Conservation (phyloP, 2,329 filamentous ascomycete species). For the Alternaria longipes region DNA sequence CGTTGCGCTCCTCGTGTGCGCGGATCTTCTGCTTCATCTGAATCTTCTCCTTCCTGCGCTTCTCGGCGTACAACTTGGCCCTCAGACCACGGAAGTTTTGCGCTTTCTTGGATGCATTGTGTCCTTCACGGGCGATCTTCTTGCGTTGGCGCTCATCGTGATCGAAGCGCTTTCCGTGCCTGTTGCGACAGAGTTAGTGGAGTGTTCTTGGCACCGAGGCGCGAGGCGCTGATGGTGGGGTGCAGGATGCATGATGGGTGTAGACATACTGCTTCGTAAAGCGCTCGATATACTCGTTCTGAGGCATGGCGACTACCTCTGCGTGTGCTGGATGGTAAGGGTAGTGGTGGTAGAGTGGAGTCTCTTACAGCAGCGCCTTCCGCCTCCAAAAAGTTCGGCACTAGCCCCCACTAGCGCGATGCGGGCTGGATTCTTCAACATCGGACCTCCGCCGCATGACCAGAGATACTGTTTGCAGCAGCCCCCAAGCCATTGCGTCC, state of each 20-base stretch:
- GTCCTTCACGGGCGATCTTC: slow-evolving; percentile 84
- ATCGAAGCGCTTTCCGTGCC: slow-evolving; percentile 65
- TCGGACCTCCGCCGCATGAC: slow-evolving; percentile 32
- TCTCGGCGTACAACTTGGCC: slow-evolving; percentile 93
- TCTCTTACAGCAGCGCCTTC: slow-evolving; percentile 27
- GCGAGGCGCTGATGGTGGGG: slow-evolving; percentile 1
- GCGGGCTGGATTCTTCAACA: slow-evolving; percentile 22
- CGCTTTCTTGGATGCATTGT: slow-evolving; percentile 87
- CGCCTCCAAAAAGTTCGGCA: slow-evolving; percentile 34
- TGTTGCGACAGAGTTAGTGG: slow-evolving; percentile 33
- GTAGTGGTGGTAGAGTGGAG: slow-evolving; percentile 19
- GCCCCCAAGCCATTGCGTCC: slow-evolving; percentile 27
- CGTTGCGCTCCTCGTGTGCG: slow-evolving; percentile 93
- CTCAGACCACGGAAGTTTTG: slow-evolving; percentile 92
- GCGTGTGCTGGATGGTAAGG: slow-evolving; percentile 9
- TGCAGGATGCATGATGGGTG: slow-evolving; percentile 10
- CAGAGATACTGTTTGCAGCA: slow-evolving; percentile 15
- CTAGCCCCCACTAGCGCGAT: slow-evolving; percentile 30
- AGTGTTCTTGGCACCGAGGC: neutral
- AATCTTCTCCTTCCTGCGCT: slow-evolving; percentile 74
- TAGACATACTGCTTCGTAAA: slow-evolving; percentile 69
- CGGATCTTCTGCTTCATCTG: slow-evolving; percentile 68
- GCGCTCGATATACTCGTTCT: slow-evolving; percentile 82
- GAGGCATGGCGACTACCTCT: slow-evolving; percentile 65
- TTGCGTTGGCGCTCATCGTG: slow-evolving; percentile 91